Conservation (phyloP, 1,139 yeast genomes). For the Yamadazyma taylorii region DNA sequence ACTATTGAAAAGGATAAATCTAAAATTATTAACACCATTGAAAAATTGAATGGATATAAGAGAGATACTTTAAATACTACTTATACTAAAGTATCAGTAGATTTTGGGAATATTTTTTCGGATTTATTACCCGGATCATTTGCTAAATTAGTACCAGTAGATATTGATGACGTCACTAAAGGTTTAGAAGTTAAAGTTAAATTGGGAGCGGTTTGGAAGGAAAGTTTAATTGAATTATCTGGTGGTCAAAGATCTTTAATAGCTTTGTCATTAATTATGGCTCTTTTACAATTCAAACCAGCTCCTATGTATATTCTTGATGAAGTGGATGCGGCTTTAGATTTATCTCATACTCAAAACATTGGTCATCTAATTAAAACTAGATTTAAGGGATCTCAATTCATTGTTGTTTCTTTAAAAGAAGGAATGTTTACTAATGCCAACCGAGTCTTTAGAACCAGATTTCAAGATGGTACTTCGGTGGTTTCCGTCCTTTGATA, state of each 20-base stretch:
- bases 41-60: constrained; percentile 84
- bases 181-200: constrained; percentile 92
- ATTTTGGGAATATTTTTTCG: constrained; percentile 90
- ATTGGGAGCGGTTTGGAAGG: constrained; percentile 93
- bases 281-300: constrained; percentile 89
- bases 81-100: constrained; percentile 80
- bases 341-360: constrained; percentile 94
- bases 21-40: constrained; percentile 86
- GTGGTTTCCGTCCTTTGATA: constrained; percentile 67
- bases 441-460: constrained; percentile 85
- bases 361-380: constrained; percentile 96
- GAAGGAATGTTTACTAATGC: constrained; percentile 99
- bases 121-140: constrained; percentile 88
- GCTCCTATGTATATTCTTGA: constrained; percentile 98
- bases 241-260: constrained; percentile 97
- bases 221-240: constrained; percentile 88
- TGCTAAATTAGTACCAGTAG: constrained; percentile 84
- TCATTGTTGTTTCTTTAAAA: constrained; percentile 92
- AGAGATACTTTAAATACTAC: constrained; percentile 80
- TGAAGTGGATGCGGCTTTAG: constrained; percentile 98
- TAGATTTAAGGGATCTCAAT: constrained; percentile 91
- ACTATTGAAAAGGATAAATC: constrained; percentile 89
- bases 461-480: constrained; percentile 96
- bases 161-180: constrained; percentile 77
- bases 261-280: constrained; percentile 87